A percentile compares a stretch with the other conserved stretches of the same genome.
Conservation (phyloP, 2,329 filamentous ascomycete genomes). For the Colletotrichum plurivorum region DNA sequence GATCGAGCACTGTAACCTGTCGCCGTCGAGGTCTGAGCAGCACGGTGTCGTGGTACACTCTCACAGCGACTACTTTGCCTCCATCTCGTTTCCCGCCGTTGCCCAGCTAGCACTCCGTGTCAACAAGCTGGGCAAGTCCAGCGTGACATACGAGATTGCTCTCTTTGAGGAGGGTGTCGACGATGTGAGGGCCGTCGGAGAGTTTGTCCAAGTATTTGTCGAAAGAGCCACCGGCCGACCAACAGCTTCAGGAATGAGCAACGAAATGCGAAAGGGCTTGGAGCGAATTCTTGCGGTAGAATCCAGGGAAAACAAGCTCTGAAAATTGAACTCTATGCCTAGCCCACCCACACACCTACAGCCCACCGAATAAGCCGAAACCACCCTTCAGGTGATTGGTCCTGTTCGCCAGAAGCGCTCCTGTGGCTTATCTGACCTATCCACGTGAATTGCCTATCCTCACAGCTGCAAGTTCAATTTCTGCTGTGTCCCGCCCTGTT, state of each 20-base stretch:
- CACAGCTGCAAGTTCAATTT: conserved; percentile 55
- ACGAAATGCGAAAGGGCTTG: conserved; percentile 70
- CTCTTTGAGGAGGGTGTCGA: conserved; percentile 84
- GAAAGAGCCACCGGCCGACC: conserved; percentile 79
- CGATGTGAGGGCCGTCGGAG: conserved; percentile 85
- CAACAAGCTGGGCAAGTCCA: conserved; percentile 86
- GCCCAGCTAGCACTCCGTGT: conserved; percentile 87
- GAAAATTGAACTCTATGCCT: conserved; percentile 32
- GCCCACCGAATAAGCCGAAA: neutral
- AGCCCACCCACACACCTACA: conserved; percentile 10
- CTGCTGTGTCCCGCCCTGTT: conserved; percentile 56
- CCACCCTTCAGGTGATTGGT: no score
- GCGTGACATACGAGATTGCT: conserved; percentile 90
- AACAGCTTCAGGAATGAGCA: conserved; percentile 74
- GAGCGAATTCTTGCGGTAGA: conserved; percentile 59
- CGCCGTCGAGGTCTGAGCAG: conserved; percentile 78
- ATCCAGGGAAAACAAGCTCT: conserved; percentile 36
- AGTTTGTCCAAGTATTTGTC: conserved; percentile 92
- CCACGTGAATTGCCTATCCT: neutral
- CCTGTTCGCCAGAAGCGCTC: no score
- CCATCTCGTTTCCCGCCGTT: conserved; percentile 84
- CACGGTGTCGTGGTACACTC: conserved; percentile 90
- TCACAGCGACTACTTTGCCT: conserved; percentile 87
- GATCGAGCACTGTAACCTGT: conserved; percentile 81
- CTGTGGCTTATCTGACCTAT: conserved; percentile 9